Percentiles rank a stretch among this genome's conserved stretches.
Evolutionary conservation across 2,329 filamentous ascomycete genomes (phyloP).

Genomic region (Coleophoma eucalyptorum): DNA sequence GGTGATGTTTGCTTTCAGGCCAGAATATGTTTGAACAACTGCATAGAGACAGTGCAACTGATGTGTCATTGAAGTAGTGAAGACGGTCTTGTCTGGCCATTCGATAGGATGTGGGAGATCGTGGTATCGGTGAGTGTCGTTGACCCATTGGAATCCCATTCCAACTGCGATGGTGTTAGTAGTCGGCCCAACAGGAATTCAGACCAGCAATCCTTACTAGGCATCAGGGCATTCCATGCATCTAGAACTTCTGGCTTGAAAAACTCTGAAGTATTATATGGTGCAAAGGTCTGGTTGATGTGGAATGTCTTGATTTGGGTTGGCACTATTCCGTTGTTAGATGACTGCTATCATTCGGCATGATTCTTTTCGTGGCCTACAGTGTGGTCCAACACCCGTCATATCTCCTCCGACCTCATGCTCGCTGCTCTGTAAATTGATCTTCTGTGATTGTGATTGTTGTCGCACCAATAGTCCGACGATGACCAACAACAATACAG

Average conservation of each 20-base stretch:
- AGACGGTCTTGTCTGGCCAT: slow-evolving; percentile 17
- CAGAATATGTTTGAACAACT: slow-evolving; percentile 10
- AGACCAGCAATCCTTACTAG: slow-evolving; percentile 22
- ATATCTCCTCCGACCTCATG: slow-evolving; percentile 33
- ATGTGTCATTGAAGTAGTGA: slow-evolving; percentile 15
- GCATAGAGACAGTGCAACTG: slow-evolving; percentile 13
- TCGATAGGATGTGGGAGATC: slow-evolving; percentile 31
- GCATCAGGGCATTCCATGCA: slow-evolving; percentile 37
- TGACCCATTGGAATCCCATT: slow-evolving; percentile 33
- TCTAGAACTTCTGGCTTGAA: slow-evolving; percentile 31
- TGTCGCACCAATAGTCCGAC: slow-evolving; percentile 31
- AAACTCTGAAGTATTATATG: slow-evolving; percentile 34
- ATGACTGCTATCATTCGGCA: background rate
- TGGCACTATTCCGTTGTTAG: slow-evolving; percentile 23
- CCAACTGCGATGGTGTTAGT: slow-evolving; percentile 19
- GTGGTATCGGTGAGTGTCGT: slow-evolving; percentile 31
- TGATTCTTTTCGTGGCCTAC: slow-evolving; percentile 17
- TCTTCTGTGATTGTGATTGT: slow-evolving; percentile 16
- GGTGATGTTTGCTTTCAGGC: slow-evolving; percentile 5
- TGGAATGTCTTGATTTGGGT: slow-evolving; percentile 34
- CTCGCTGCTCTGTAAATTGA: slow-evolving; percentile 9
- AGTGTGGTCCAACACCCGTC: slow-evolving; percentile 31
- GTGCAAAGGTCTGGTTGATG: slow-evolving; percentile 34
- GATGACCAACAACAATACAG: slow-evolving; percentile 32
- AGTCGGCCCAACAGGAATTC: background rate